Evolutionary conservation across 2,329 filamentous ascomycete species (phyloP).

Genomic region (Neocucurbitaria cava): DNA sequence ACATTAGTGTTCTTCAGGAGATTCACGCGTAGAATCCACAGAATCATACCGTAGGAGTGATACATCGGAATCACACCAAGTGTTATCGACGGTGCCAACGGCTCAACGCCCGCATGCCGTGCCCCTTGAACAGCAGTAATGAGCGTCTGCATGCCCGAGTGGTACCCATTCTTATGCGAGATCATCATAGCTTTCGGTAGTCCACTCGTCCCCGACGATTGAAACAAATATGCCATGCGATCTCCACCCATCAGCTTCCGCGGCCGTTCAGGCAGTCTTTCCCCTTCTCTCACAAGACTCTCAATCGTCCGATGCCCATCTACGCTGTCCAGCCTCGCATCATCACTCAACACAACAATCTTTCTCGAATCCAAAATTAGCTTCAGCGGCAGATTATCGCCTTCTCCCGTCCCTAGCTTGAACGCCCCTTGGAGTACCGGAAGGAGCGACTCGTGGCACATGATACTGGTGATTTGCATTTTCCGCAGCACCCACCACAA

Average conservation of each 20-base stretch:
- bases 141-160: slow-evolving; percentile 36
- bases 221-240: slow-evolving; percentile 39
- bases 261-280: slow-evolving; percentile 20
- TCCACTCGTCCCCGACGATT: slow-evolving; percentile 38
- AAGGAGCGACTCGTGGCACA: slow-evolving; percentile 38
- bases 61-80: slow-evolving; percentile 41
- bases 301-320: slow-evolving; percentile 33
- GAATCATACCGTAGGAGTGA: slow-evolving; percentile 42
- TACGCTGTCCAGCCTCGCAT: slow-evolving; percentile 23
- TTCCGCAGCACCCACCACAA: slow-evolving; percentile 42
- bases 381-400: slow-evolving; percentile 25
- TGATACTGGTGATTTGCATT: slow-evolving; percentile 39
- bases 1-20: slow-evolving; percentile 29
- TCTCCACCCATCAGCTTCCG: slow-evolving; percentile 32
- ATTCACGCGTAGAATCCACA: slow-evolving; percentile 40
- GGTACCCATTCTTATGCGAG: slow-evolving; percentile 34
- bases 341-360: slow-evolving; percentile 36
- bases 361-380: slow-evolving; percentile 31
- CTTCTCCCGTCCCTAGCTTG: slow-evolving; percentile 32
- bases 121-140: slow-evolving; percentile 30
- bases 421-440: slow-evolving; percentile 32
- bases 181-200: slow-evolving; percentile 47
- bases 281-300: slow-evolving; percentile 28
- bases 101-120: slow-evolving; percentile 28
- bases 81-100: slow-evolving; percentile 20